These are phyloP conservation scores for Komagataella ulmi DNA, from an alignment of 805 yeast genomes.

Conservation along the genomic window DNA sequence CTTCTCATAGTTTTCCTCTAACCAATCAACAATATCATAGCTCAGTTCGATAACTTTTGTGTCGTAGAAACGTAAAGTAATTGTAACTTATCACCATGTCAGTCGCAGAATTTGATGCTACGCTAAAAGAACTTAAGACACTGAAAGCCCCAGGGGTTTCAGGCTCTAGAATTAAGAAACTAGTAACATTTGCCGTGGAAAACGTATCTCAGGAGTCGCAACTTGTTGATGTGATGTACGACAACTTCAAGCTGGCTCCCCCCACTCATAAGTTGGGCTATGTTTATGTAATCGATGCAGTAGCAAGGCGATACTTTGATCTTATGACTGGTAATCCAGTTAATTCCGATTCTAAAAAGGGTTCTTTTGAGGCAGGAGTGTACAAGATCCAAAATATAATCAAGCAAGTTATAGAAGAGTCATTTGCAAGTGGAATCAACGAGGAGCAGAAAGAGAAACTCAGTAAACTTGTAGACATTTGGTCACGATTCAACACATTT, in stretches of 20 bases:
- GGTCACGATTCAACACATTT: conserved; percentile 83
- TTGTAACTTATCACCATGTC: neutral
- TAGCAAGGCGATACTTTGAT: conserved; percentile 75
- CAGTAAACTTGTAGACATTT: conserved; percentile 76
- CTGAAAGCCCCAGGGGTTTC: conserved; percentile 87
- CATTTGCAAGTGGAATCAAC: conserved; percentile 33
- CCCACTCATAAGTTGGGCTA: conserved; percentile 81
- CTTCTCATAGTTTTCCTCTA: neutral
- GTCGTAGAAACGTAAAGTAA: neutral
- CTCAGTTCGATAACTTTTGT: neutral
- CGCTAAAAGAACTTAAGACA: conserved; percentile 34
- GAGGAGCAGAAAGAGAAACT: conserved; percentile 60
- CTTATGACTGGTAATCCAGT: conserved; percentile 32
- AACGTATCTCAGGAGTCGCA: conserved; percentile 40
- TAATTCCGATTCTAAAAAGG: conserved; percentile 41
- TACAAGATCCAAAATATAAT: conserved; percentile 50
- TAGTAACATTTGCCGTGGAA: conserved; percentile 65
- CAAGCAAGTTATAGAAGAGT: conserved; percentile 49
- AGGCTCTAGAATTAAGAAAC: conserved; percentile 83
- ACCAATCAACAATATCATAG: neutral
- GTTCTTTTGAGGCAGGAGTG: conserved; percentile 66
- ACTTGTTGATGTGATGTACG: conserved; percentile 42
- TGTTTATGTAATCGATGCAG: conserved; percentile 83
- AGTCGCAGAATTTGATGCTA: conserved; percentile 30
- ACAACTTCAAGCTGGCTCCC: conserved; percentile 62